Percentiles rank a stretch among this genome's conserved stretches.
These are phyloP conservation scores for Teratosphaeria gauchensis DNA, from an alignment of 2,329 filamentous ascomycete species.

Conservation along the genomic window DNA sequence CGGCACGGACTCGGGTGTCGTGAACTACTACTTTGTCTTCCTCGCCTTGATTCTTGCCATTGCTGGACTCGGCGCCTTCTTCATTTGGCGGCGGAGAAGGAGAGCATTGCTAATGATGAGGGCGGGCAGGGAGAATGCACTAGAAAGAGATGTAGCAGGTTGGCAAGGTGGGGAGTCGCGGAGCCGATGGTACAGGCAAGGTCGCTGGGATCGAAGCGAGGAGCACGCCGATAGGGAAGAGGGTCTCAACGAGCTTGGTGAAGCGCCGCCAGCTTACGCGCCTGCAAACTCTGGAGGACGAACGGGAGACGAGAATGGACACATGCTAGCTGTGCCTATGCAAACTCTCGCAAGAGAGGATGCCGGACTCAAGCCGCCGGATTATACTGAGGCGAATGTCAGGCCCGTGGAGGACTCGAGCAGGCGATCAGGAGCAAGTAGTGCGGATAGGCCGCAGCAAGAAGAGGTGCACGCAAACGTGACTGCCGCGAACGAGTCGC, in stretches of 20 bases:
- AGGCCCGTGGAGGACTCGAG: background rate
- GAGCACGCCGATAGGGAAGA: slow-evolving; percentile 34
- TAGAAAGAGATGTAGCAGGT: background rate
- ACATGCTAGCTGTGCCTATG: slow-evolving; percentile 27
- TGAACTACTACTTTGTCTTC: slow-evolving; percentile 48
- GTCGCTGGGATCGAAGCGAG: slow-evolving; percentile 5
- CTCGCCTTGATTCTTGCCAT: slow-evolving; percentile 43
- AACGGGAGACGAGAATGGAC: slow-evolving; percentile 8
- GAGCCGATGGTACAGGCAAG: background rate
- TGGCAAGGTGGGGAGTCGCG: background rate
- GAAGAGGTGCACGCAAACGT: background rate
- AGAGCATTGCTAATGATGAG: slow-evolving; percentile 15
- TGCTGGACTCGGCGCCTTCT: slow-evolving; percentile 34
- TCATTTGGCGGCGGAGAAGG: slow-evolving; percentile 37
- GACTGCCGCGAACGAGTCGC: background rate
- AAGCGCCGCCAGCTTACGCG: slow-evolving; percentile 55
- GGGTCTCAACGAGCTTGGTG: slow-evolving; percentile 54
- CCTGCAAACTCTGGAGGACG: slow-evolving; percentile 19
- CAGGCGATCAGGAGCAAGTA: background rate
- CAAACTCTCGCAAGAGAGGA: slow-evolving; percentile 29
- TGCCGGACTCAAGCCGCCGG: slow-evolving; percentile 30
- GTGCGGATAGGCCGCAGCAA: background rate
- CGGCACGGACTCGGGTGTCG: slow-evolving; percentile 14
- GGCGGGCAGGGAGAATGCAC: slow-evolving; percentile 1
- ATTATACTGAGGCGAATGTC: slow-evolving; percentile 25